Evolutionary conservation across 2,329 filamentous ascomycete genomes (phyloP), one percentile per base, ranked within the genome.

Genomic region (Aspergillus sp.): DNA sequence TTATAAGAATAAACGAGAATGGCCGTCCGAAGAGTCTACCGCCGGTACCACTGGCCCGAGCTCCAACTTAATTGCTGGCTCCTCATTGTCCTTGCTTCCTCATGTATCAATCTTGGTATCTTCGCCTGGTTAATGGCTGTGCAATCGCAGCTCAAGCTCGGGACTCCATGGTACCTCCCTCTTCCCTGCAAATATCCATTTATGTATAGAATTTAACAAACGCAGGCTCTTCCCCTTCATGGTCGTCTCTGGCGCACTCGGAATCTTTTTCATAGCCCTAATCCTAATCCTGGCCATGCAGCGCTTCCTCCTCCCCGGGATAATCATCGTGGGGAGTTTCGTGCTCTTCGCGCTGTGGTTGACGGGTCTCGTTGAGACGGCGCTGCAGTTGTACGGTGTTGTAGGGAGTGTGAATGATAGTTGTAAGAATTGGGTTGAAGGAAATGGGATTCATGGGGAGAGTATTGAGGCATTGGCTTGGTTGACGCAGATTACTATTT

Each of bases 11-110:
- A 37, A 15, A 39, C 22, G 10, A 20, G 5, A 20, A 71, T 68
- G 63, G 57, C 63, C 38, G 53, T 65, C 35, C 53, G 62, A 33
- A 52, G 62, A 38, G 49, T 60, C 47, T 58, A 66, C 49, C 67
- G 70, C 17, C 67, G 75, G 58, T 84, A 83, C 69, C 78, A 76
- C 68, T 85, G 81, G 81, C 81, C 81, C 2, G 80, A 84, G 63
- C 70, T 79, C 43, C 80, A 83, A 58, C 73, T 85, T 54, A 83
- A 84, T 59, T 66, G 82, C 58, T 85, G 81, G 81, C 77, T 80
- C 46, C 76, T 84, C 56, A 70, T 83, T 55, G 81, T 84, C 62
- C 71, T 84, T 13, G 76, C 74, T 1, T 75, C 77, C 2, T 79
- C 79, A 9, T 74, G 77, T 22, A 75, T 76, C 45, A 75, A 81